Evolutionary conservation across 2,329 filamentous ascomycete genomes (phyloP), one percentile per base, ranked within the genome.

Genomic region (Ophiostoma fasciatum): DNA sequence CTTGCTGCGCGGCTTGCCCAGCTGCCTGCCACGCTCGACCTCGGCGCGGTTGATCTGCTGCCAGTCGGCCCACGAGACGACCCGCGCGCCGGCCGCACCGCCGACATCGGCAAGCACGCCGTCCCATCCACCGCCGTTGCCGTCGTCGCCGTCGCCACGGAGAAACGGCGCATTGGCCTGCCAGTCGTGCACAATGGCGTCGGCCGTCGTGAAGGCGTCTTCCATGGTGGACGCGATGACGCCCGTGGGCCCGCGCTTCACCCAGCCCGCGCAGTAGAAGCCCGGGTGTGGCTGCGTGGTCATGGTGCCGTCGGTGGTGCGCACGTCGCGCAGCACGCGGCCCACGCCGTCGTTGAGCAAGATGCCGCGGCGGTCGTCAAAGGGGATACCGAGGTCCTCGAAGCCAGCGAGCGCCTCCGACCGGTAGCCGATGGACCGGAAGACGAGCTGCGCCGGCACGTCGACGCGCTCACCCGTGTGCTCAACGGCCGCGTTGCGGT

Each of bases 201-300:
- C 87, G 1, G 77, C 90, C 1, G 85, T 94, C 8, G 72, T 69
- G 49, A 96, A 98, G 0, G 90, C 88, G 54, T 98, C 90, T 41
- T 80, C 74, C 84, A 98, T 93, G 0, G 90, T 98, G 21, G 79
- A 85, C 1, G 88, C 88, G 53, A 98, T 98, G 4, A 96, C 87
- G 3, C 90, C 90, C 0, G 85, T 94, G 0, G 90, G 88, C 0
- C 90, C 90, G 25, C 80, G 73, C 61, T 96, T 96, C 9, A 94
- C 85, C 90, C 90, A 98, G 0, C 90, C 90, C 13, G 88, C 82
- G 45, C 85, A 93, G 58, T 98, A 98, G 20, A 94, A 57, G 0
- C 88, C 84, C 0, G 78, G 73, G 49, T 53, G 71, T 51, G 45
- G 62, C 49, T 42, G 66, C 57, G 45, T 62, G 47, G 35, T 64